Base-by-base conservation (phyloP, 768 basidiomycete genomes). In the Tylopilus sp. region DNA sequence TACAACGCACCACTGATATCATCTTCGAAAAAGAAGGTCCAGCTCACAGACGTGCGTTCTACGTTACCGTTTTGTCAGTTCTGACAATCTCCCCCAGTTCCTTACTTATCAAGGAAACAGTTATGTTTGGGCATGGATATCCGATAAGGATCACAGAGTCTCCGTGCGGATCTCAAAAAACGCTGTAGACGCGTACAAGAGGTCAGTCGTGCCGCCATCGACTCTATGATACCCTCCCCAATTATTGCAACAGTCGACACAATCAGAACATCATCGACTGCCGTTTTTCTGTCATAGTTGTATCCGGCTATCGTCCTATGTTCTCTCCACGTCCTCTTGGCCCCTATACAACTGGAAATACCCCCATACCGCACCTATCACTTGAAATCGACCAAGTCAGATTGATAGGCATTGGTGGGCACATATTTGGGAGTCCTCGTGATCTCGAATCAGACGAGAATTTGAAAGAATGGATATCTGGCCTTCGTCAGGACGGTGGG, bases 91-190 rank as follows among this genome's bases (percentile, higher is more conserved):
- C 25, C 34, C 14, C 14, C 50, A 88, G 86, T 81, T 86, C 57
- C 66, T 87, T 24, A 83, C 82, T 8, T 80, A 72, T 56, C 74
- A 74, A 19, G 59, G 63, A 6, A 63, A 75, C 31, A 72, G 76
- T 40, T 71, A 74, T n/a, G 62, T 87, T 17, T 90, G 87, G 87
- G 86, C 80, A 1, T 69, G 71, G 41, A 64, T 83, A 14, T 87
- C 86, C 2, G 87, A 90, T 66, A 83, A 79, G 61, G 54, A 70
- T 3, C 60, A 78, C 52, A 58, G 55, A 14, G 69, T 87, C 17
- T 77, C 82, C 5, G 74, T 82, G 5, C 79, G 79, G 29, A 79
- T 89, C 60, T 78, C 74, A 34, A 73, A 70, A 57, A 72, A 78
- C 6, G 85, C 85, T 1, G 67, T 82, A 14, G 61, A 64, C 28